phyloP scores from a whole-genome alignment of 441 rosid species.

The Mallotus repandus region DNA sequence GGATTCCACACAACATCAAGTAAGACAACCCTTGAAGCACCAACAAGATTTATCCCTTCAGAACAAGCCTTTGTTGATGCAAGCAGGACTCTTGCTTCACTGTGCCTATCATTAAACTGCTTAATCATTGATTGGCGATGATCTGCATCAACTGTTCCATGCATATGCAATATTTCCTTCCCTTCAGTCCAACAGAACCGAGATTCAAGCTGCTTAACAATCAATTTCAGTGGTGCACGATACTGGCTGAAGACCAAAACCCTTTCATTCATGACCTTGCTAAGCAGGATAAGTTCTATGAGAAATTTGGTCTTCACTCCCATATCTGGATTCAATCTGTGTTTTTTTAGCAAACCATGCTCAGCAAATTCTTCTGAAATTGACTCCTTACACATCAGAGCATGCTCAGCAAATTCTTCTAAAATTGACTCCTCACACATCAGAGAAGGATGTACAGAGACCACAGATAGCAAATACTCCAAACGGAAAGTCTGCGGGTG shows the following conservation, averaged over 20 bases:
- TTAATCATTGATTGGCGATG: slow-evolving; percentile 52
- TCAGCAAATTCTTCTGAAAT: slow-evolving; percentile 17
- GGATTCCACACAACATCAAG: slow-evolving; percentile 82
- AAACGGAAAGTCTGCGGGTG: slow-evolving; percentile 19
- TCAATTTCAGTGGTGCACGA: slow-evolving; percentile 42
- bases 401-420: slow-evolving; percentile 19
- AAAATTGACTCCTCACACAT: slow-evolving; percentile 9
- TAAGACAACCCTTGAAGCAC: slow-evolving; percentile 71
- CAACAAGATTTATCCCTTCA: slow-evolving; percentile 78
- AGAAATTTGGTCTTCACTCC: slow-evolving; percentile 69
- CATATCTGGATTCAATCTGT: slow-evolving; percentile 37
- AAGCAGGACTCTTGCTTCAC: slow-evolving; percentile 54
- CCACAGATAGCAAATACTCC: slow-evolving; percentile 42
- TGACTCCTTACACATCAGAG: slow-evolving; percentile 23
- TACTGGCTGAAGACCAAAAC: slow-evolving; percentile 72
- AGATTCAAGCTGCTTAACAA: slow-evolving; percentile 38
- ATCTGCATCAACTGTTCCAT: slow-evolving; percentile 40
- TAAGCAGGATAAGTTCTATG: slow-evolving; percentile 44
- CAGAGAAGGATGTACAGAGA: slow-evolving; percentile 66
- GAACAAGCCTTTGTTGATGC: slow-evolving; percentile 74
- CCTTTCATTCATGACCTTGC: slow-evolving; percentile 47
- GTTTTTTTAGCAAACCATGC: slow-evolving; percentile 24
- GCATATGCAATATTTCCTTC: slow-evolving; percentile 48
- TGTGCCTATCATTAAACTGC: slow-evolving; percentile 45
- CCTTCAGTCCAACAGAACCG: slow-evolving; percentile 48